These are phyloP conservation scores for Sordaria brevicollis DNA, from an alignment of 495 filamentous ascomycete species.

Conservation along the genomic window DNA sequence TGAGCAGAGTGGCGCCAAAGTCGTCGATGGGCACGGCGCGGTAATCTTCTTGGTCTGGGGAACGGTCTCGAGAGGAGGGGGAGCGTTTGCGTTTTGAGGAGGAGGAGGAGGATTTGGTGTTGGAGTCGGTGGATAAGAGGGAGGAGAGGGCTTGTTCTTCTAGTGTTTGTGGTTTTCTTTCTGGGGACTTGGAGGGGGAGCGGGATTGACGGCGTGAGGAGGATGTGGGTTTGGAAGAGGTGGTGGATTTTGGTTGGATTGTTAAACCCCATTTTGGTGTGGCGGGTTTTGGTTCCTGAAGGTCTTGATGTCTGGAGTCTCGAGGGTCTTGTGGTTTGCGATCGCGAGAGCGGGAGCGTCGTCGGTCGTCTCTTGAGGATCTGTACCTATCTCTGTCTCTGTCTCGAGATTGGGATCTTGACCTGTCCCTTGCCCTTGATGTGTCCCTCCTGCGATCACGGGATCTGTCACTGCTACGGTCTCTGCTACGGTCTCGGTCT, in stretches of 20 bases:
- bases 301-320: no score
- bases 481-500: background rate
- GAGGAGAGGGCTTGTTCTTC: slow-evolving; percentile 77
- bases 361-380: no score
- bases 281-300: background rate
- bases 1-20: slow-evolving; percentile 78
- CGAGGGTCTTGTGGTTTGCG: background rate
- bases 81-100: slow-evolving; percentile 19
- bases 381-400: no score
- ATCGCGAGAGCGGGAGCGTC: background rate
- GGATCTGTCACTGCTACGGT: background rate
- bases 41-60: slow-evolving; percentile 75
- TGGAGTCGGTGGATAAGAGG: slow-evolving; percentile 50
- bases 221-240: background rate
- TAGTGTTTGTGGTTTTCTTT: slow-evolving; percentile 27
- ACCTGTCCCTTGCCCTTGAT: no score
- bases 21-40: slow-evolving; percentile 82
- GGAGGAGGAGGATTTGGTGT: slow-evolving; percentile 18
- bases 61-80: slow-evolving; percentile 61
- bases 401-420: no score
- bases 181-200: background rate
- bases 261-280: background rate
- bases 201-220: background rate
- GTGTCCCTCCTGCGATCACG: no score
- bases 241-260: background rate